A percentile compares a stretch with the other conserved stretches of the same genome.
Conservation (phyloP, 2,329 filamentous ascomycete genomes). For the Cadophora gregata region DNA sequence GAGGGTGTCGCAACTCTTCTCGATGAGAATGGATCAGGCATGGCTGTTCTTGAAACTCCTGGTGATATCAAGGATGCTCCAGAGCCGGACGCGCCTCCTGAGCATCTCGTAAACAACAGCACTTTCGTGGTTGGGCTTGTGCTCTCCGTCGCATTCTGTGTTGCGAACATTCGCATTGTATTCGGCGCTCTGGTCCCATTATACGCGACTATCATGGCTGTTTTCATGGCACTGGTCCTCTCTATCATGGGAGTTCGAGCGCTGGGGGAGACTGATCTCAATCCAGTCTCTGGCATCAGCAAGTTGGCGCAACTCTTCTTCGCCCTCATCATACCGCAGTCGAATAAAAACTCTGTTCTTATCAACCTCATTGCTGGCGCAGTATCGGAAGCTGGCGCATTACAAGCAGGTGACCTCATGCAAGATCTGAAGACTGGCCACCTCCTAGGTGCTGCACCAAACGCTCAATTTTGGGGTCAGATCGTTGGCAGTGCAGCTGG, state of each 20-base stretch:
- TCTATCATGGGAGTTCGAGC: constrained; percentile 77
- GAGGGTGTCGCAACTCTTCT: constrained; percentile 33
- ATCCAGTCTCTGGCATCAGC: constrained; percentile 94
- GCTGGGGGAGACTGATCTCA: constrained; percentile 85
- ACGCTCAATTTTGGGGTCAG: constrained; percentile 96
- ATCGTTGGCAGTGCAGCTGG: constrained; percentile 88
- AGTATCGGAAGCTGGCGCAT: constrained; percentile 80
- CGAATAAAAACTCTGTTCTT: constrained; percentile 83
- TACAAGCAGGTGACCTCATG: constrained; percentile 95
- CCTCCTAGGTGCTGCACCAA: constrained; percentile 87
- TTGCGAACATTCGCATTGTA: constrained; percentile 79
- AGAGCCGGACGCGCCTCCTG: constrained; percentile 78
- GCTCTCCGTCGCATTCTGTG: constrained; percentile 78
- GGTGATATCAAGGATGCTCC: constrained; percentile 39
- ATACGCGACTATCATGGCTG: constrained; percentile 76
- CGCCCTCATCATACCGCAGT: constrained; percentile 82
- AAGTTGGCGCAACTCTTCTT: constrained; percentile 97
- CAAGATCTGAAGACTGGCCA: constrained; percentile 98
- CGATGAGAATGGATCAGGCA: constrained; percentile 22
- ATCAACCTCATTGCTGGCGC: constrained; percentile 96
- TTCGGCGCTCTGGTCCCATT: constrained; percentile 85
- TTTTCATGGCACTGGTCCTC: constrained; percentile 81
- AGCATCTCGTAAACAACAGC: constrained; percentile 77
- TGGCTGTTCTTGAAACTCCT: constrained; percentile 13
- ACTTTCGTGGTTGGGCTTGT: constrained; percentile 78